Conservation (phyloP, 306 rosid species). For the Oemleria cerasiformis region DNA sequence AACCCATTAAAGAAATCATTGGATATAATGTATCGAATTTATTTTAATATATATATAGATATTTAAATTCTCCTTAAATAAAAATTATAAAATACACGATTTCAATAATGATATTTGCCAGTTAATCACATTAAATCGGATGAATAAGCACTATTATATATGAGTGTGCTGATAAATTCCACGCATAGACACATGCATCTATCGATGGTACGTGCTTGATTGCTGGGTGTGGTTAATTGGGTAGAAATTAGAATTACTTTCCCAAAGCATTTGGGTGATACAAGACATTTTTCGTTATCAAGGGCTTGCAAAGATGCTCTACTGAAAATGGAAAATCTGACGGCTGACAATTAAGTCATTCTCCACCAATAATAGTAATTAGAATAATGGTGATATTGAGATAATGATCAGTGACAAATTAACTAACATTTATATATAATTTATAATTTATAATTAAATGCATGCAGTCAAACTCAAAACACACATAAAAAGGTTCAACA, state of each 20-base stretch:
- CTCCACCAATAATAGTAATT: conserved; percentile 5
- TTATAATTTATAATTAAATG: too few species aligned
- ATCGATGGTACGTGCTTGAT: background rate
- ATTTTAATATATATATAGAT: too few species aligned
- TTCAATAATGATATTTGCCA: too few species aligned
- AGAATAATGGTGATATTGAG: conserved; percentile 1
- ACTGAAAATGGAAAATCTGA: background rate
- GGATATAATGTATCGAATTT: too few species aligned
- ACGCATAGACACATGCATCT: background rate
- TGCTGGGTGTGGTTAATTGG: background rate
- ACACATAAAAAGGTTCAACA: conserved; percentile 1
- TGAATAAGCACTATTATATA: background rate
- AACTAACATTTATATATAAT: background rate
- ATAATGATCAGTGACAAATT: conserved; percentile 5
- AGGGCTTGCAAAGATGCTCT: conserved; percentile 3
- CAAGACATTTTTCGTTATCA: conserved; percentile 9
- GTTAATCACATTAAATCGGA: too few species aligned
- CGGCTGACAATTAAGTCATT: conserved; percentile 1
- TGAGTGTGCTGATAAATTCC: too few species aligned
- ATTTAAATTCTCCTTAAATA: too few species aligned
- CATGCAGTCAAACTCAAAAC: conserved; percentile 14
- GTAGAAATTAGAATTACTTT: background rate
- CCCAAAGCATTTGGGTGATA: conserved; percentile 15
- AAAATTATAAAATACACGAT: too few species aligned
- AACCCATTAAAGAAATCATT: too few species aligned